Evolutionary conservation across 441 rosid species (phyloP).

Genomic region (Geranium incanum): DNA sequence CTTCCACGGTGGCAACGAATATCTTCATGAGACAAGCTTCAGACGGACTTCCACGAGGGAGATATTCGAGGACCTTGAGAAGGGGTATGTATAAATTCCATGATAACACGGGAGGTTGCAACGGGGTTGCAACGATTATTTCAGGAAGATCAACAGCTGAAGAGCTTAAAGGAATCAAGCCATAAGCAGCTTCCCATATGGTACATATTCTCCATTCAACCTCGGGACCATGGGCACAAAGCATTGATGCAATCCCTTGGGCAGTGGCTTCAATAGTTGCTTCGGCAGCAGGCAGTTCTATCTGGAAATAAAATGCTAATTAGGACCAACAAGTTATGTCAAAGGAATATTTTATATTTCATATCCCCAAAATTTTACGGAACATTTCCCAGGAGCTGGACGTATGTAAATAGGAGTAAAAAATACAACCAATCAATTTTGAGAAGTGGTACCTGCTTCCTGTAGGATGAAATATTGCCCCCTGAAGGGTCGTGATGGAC

Average conservation of each 20-base stretch:
- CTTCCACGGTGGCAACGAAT: constrained; percentile 94
- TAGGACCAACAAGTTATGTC: constrained; percentile 16
- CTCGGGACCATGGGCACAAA: constrained; percentile 99
- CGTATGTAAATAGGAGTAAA: too few species aligned
- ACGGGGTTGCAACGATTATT: constrained; percentile 83
- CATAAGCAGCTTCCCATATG: constrained; percentile 99
- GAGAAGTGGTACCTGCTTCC: constrained; percentile 62
- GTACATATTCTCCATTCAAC: constrained; percentile 99
- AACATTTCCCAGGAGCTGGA: neutral
- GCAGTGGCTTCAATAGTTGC: constrained; percentile 99
- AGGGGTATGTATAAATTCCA: constrained; percentile 97
- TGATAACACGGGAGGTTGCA: constrained; percentile 90
- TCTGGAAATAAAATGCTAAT: constrained; percentile 40
- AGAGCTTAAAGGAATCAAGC: constrained; percentile 87
- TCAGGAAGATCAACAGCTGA: constrained; percentile 98
- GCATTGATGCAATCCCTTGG: constrained; percentile 99
- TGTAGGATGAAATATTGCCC: constrained; percentile 71
- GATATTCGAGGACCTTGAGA: constrained; percentile 95
- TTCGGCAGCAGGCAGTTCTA: constrained; percentile 94
- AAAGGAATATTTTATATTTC: neutral
- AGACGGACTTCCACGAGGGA: constrained; percentile 97
- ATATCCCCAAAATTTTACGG: neutral
- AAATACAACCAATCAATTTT: constrained; percentile 5
- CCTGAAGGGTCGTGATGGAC: constrained; percentile 65
- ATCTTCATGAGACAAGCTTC: constrained; percentile 98